phyloP scores from a whole-genome alignment of 225 moss, liverwort and hornwort species.

The Lunularia cruciata region DNA sequence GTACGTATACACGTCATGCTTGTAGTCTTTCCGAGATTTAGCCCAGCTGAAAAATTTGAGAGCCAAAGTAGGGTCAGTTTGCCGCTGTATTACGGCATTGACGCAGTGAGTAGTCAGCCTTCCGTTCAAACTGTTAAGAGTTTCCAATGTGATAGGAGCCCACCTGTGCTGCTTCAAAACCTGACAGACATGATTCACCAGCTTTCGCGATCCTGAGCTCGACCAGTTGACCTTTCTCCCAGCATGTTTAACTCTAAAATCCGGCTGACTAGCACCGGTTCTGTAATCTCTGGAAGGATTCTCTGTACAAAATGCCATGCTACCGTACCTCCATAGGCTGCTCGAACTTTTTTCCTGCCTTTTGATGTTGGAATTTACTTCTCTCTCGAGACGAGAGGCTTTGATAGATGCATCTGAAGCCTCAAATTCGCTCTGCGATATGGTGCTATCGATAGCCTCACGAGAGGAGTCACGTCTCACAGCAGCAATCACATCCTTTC shows the following conservation, averaged over 20 bases:
- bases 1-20: constrained; percentile 43
- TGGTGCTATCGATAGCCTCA: background rate
- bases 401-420: background rate
- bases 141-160: constrained; percentile 31
- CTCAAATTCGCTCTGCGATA: background rate
- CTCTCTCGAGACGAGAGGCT: constrained; percentile 3
- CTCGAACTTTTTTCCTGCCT: constrained; percentile 42
- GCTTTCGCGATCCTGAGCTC: constrained; percentile 33
- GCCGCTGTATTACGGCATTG: constrained; percentile 38
- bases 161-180: constrained; percentile 38
- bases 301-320: constrained; percentile 44
- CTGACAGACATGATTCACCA: constrained; percentile 39
- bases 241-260: constrained; percentile 19
- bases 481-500: background rate
- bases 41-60: constrained; percentile 50
- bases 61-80: constrained; percentile 32
- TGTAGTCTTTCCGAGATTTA: constrained; percentile 35
- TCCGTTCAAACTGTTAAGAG: constrained; percentile 29
- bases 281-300: constrained; percentile 39
- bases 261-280: constrained; percentile 37
- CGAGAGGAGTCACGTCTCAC: background rate
- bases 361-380: constrained; percentile 25
- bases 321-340: constrained; percentile 47
- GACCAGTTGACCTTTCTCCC: constrained; percentile 37
- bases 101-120: constrained; percentile 30